Conservation (phyloP, 2,329 filamentous ascomycete species). For the Arthrobotrys entomopaga region DNA sequence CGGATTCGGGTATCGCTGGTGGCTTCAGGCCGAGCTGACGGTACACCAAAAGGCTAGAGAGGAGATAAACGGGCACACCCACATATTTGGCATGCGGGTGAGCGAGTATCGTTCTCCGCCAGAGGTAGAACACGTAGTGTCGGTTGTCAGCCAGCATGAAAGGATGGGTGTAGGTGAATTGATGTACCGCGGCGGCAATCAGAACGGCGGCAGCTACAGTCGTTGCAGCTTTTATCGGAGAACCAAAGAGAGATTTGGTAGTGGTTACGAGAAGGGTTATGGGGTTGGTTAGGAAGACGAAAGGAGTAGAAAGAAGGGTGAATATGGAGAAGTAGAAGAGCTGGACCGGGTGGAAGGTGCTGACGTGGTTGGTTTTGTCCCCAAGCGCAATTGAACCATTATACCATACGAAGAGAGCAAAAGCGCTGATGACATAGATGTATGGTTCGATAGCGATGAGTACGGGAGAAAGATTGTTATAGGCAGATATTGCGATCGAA, state of each 20-base stretch:
- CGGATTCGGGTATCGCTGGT: conserved; percentile 47
- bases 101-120: conserved; percentile 80
- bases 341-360: conserved; percentile 86
- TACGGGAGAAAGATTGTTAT: conserved; percentile 64
- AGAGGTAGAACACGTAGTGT: conserved; percentile 97
- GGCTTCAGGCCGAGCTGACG: conserved; percentile 66
- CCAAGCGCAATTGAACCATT: conserved; percentile 93
- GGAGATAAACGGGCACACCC: conserved; percentile 75
- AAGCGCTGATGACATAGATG: conserved; percentile 72
- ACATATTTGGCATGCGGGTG: conserved; percentile 73
- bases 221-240: conserved; percentile 26
- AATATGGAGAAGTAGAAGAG: conserved; percentile 96
- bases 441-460: conserved; percentile 65
- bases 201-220: conserved; percentile 61
- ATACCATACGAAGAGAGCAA: conserved; percentile 80
- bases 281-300: conserved; percentile 69
- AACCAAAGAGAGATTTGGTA: conserved; percentile 45
- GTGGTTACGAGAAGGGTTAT: conserved; percentile 27
- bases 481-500: conserved; percentile 72
- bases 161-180: conserved; percentile 93
- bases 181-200: conserved; percentile 70
- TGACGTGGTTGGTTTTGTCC: conserved; percentile 93
- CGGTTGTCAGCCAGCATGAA: conserved; percentile 96
- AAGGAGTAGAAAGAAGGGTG: conserved; percentile 86
- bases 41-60: conserved; percentile 76